These are phyloP conservation scores for Solanum habrochaites DNA, from an alignment of 257 asterid genomes.

Conservation along the genomic window DNA sequence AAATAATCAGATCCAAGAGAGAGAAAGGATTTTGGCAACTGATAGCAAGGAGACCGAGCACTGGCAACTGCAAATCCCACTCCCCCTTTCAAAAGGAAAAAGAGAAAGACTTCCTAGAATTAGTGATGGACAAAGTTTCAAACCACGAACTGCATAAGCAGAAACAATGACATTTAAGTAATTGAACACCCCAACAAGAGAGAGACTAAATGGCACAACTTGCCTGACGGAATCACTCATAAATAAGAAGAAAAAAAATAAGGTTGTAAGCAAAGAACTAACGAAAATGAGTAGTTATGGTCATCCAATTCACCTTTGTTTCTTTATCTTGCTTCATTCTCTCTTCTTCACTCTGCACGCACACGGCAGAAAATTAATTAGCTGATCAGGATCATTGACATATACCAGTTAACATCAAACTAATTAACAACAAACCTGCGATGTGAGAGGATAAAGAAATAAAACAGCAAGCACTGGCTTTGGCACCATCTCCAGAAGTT, in stretches of 20 bases:
- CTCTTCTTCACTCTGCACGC: slow-evolving; percentile 72
- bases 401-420: not conserved
- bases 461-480: slow-evolving; percentile 86
- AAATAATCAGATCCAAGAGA: not conserved
- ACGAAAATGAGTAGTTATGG: not conserved
- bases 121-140: not conserved
- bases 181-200: not conserved
- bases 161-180: not conserved
- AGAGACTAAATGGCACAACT: not conserved
- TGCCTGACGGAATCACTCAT: not conserved
- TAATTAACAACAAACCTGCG: slow-evolving; percentile 29
- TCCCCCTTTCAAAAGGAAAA: not conserved
- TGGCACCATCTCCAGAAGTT: slow-evolving; percentile 89
- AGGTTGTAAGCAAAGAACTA: not conserved
- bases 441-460: slow-evolving; percentile 75
- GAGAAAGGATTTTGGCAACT: not conserved
- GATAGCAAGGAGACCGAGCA: not conserved
- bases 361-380: not conserved
- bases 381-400: not conserved
- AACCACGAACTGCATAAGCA: not conserved
- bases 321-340: slow-evolving; percentile 56
- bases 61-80: not conserved
- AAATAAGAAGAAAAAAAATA: not conserved
- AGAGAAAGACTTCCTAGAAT: not conserved
- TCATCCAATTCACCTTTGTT: slow-evolving; percentile 32